phyloP scores from a whole-genome alignment of 441 rosid genomes.

The Pelargonium australe region DNA sequence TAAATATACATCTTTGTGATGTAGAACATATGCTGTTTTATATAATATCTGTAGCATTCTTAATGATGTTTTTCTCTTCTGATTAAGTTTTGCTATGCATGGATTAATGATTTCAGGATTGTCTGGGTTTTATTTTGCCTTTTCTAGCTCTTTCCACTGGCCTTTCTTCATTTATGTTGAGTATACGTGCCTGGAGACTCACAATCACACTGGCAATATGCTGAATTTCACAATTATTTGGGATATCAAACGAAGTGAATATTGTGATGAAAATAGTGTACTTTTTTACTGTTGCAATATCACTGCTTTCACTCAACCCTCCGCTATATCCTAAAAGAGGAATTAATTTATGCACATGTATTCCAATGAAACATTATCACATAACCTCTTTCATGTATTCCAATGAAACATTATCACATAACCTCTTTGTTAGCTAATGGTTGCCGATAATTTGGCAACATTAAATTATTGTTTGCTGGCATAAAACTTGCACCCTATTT shows the following conservation, averaged over 20 bases:
- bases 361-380: not conserved
- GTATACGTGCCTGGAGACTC: not conserved
- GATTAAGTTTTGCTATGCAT: not conserved
- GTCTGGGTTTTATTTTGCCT: not conserved
- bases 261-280: not conserved
- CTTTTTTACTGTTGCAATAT: not conserved
- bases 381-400: not conserved
- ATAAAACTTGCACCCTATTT: not conserved
- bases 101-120: not conserved
- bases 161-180: not conserved
- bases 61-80: not conserved
- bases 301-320: not conserved
- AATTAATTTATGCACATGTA: not conserved
- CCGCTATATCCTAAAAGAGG: not conserved
- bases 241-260: not conserved
- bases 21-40: conserved; percentile 3
- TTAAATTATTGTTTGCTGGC: not conserved
- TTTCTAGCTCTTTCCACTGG: not conserved
- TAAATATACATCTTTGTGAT: conserved; percentile 9
- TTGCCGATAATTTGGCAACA: not conserved
- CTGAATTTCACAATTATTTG: not conserved
- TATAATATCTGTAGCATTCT: not conserved
- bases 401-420: not conserved
- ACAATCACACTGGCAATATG: not conserved
- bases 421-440: not conserved